Conservation (phyloP, 352 stramenopile species). For the Phytopythium oedochilum region DNA sequence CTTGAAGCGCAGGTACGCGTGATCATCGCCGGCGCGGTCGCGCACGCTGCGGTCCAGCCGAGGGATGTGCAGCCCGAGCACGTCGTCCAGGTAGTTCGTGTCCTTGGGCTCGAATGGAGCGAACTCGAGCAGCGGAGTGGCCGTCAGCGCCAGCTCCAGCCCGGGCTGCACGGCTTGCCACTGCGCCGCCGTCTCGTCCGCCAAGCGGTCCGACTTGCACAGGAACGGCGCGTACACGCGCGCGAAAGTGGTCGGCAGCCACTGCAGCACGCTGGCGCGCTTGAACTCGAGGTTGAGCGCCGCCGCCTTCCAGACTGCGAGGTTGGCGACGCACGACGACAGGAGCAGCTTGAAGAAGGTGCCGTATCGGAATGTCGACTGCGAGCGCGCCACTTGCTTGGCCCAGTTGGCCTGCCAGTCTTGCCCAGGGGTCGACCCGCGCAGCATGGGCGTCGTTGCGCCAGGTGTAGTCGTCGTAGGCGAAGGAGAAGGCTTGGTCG, state of each 20-base stretch:
- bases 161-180: constrained; percentile 74
- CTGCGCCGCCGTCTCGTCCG: constrained; percentile 66
- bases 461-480: not conserved
- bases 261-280: constrained; percentile 59
- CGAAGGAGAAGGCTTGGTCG: not conserved
- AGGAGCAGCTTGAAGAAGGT: constrained; percentile 76
- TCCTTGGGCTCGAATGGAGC: constrained; percentile 40
- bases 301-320: constrained; percentile 68
- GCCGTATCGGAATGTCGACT: constrained; percentile 60
- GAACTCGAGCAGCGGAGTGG: constrained; percentile 59
- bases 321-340: constrained; percentile 52
- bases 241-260: constrained; percentile 69
- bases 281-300: constrained; percentile 66
- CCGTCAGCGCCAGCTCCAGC: constrained; percentile 62
- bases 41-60: constrained; percentile 77
- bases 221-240: constrained; percentile 68
- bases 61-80: constrained; percentile 72
- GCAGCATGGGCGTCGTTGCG: not conserved
- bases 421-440: constrained; percentile 4
- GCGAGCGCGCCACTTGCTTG: constrained; percentile 62
- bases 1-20: constrained; percentile 84
- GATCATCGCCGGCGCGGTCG: constrained; percentile 71
- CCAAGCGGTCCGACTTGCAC: constrained; percentile 71
- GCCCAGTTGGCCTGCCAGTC: constrained; percentile 79
- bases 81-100: constrained; percentile 77